Evolutionary conservation across 345 rosid species (phyloP), one percentile per base, ranked within the genome.

Genomic region (Chamaenerion angustifolium): DNA sequence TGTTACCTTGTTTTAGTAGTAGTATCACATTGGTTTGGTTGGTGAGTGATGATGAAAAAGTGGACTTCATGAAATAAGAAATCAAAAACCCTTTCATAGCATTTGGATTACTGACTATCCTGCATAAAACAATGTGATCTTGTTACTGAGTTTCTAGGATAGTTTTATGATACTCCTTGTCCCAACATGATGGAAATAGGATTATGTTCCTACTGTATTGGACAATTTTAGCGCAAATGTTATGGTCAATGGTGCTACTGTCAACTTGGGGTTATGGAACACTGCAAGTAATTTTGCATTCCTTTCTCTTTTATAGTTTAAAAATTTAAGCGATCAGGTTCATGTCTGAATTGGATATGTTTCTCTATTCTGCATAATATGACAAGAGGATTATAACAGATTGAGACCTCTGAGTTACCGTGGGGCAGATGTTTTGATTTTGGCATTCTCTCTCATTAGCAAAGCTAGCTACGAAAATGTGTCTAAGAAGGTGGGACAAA

Each of bases 181-280:
- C 17, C 10, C 48, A 18, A 18, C 66, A 52, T 63, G 56, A 44
- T 66, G 67, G 42, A 35, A 57, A 68, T 85, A 88, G 95, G 95
- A 86, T 56, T 90, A 90, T 63, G 98, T 90, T 40, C 98, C 95
- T 8, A 86, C 98, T 23, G 98, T 86, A 51, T 86, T 90, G 48
- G 98, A 86, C 77, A 90, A 90, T 70, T 90, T 89, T 76, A 89
- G 97, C 63, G 97, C 97, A 54, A 85, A 89, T 77, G 95, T 89
- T 41, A 85, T 85, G 46, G 98, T 90, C 40, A 92, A 86, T 70
- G 98, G 98, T 35, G 76, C 70, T 70, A 90, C 95, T 31, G 84
- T 90, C 43, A 90, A 90, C 71, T 64, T 90, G 53, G 98, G 94
- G 21, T 73, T 86, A 56, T 90, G 95, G 98, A 95, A 90, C 61